Conservation (phyloP, 2,329 filamentous ascomycete genomes). For the Pezicula carpinea region DNA sequence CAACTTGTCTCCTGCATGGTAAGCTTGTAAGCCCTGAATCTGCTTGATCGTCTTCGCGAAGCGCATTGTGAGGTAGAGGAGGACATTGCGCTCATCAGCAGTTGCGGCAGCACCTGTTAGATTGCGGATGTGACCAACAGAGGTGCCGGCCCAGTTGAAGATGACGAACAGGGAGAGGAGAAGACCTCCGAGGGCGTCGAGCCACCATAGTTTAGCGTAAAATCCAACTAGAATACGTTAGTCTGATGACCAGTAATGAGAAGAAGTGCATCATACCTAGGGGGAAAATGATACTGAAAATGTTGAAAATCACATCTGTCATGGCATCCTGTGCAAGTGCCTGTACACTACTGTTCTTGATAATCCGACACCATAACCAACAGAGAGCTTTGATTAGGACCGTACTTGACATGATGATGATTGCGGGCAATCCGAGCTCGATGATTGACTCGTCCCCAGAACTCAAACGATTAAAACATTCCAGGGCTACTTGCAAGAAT, state of each 20-base stretch:
- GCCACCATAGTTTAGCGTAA: constrained; percentile 58
- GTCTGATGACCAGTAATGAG: background rate
- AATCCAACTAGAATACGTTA: constrained; percentile 41
- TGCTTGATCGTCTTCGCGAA: constrained; percentile 49
- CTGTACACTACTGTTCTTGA: constrained; percentile 61
- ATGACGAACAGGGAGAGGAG: constrained; percentile 64
- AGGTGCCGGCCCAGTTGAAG: constrained; percentile 62
- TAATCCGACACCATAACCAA: constrained; percentile 51
- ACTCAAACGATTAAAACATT: constrained; percentile 53
- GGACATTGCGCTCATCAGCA: constrained; percentile 46
- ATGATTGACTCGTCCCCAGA: constrained; percentile 44
- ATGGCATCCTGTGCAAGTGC: constrained; percentile 60
- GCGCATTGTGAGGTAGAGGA: constrained; percentile 55
- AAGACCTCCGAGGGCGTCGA: constrained; percentile 57
- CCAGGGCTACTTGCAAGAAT: constrained; percentile 55
- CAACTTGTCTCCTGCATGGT: constrained; percentile 58
- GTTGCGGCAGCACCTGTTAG: constrained; percentile 54
- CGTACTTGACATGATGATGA: constrained; percentile 52
- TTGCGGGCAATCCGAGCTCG: constrained; percentile 46
- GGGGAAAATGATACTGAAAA: constrained; percentile 57
- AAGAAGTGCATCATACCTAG: constrained; percentile 29
- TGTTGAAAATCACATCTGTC: constrained; percentile 61
- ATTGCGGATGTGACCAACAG: constrained; percentile 53
- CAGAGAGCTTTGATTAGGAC: constrained; percentile 56
- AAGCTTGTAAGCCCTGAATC: constrained; percentile 50